Percentiles rank a stretch among this genome's conserved stretches.
Conservation (phyloP, 768 basidiomycete species). For the Cyathus striatus region DNA sequence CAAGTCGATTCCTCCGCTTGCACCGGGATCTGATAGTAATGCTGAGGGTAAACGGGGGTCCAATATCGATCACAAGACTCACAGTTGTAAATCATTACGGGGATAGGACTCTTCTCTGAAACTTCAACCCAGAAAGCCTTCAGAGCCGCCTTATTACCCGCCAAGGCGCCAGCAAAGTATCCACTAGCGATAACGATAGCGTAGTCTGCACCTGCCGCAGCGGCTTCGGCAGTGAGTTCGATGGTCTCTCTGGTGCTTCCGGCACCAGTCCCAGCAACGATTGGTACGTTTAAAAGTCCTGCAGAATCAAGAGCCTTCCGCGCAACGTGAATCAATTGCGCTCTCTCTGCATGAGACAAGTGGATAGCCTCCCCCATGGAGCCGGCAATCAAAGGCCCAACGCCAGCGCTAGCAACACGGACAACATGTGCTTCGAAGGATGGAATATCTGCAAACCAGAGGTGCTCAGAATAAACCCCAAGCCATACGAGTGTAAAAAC, state of each 20-base stretch:
- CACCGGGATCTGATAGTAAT: conserved; percentile 64
- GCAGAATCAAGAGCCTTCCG: conserved; percentile 68
- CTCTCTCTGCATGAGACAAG: conserved; percentile 62
- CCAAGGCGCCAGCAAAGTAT: conserved; percentile 79
- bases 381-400: conserved; percentile 69
- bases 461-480: background rate
- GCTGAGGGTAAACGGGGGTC: background rate
- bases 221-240: conserved; percentile 69
- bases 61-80: conserved; percentile 18
- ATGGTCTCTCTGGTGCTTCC: conserved; percentile 83
- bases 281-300: conserved; percentile 52
- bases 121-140: conserved; percentile 80
- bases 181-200: conserved; percentile 83
- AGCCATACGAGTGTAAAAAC: background rate
- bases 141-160: conserved; percentile 56
- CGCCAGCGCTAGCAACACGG: conserved; percentile 59
- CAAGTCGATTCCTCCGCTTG: conserved; percentile 85
- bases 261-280: conserved; percentile 81
- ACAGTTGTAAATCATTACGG: conserved; percentile 89
- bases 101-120: conserved; percentile 74
- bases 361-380: conserved; percentile 88
- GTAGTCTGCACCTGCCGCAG: conserved; percentile 81
- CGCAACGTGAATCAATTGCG: conserved; percentile 56
- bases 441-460: conserved; percentile 45
- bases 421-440: conserved; percentile 66